A percentile compares a stretch with the other conserved stretches of the same genome.
Evolutionary conservation across 2,329 filamentous ascomycete genomes (phyloP).

Genomic region (Xylariaceae sp.): DNA sequence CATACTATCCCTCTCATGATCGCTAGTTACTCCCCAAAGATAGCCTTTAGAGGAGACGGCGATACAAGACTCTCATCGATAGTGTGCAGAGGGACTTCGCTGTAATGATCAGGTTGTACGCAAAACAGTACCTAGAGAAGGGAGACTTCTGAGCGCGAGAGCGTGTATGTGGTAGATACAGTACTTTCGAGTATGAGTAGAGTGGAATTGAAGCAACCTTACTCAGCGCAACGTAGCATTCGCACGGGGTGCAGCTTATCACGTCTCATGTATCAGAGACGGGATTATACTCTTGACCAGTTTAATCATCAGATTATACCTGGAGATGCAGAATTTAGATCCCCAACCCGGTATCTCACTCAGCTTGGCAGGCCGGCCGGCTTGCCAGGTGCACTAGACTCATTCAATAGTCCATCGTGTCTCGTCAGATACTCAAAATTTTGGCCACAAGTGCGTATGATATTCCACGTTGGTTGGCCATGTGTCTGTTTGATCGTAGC

Average conservation of each 20-base stretch:
- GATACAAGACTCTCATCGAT: constrained; percentile 1
- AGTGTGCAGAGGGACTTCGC: neutral
- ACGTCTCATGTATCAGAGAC: constrained; percentile 9
- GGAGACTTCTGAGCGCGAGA: neutral
- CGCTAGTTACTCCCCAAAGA: neutral
- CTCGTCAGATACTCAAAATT: constrained; percentile 10
- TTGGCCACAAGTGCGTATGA: neutral
- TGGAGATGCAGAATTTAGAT: too few species aligned
- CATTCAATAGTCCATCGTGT: constrained; percentile 10
- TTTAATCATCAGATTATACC: too few species aligned
- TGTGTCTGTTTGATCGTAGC: neutral
- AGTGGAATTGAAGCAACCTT: constrained; percentile 7
- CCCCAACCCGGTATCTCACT: too few species aligned
- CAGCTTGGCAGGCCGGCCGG: constrained; percentile 16
- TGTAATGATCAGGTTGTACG: too few species aligned
- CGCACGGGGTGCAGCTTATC: constrained; percentile 28
- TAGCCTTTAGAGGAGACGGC: constrained; percentile 5
- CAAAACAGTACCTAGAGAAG: too few species aligned
- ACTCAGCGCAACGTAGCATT: constrained; percentile 31
- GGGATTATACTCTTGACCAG: constrained; percentile 9
- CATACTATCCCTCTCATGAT: neutral
- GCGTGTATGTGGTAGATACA: constrained; percentile 7
- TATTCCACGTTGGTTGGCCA: constrained; percentile 3
- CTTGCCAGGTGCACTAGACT: constrained; percentile 16
- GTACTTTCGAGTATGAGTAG: constrained; percentile 3